Percentiles rank a stretch among this genome's conserved stretches.
Conservation (phyloP, 441 rosid species). For the Raphanus hybrid region DNA sequence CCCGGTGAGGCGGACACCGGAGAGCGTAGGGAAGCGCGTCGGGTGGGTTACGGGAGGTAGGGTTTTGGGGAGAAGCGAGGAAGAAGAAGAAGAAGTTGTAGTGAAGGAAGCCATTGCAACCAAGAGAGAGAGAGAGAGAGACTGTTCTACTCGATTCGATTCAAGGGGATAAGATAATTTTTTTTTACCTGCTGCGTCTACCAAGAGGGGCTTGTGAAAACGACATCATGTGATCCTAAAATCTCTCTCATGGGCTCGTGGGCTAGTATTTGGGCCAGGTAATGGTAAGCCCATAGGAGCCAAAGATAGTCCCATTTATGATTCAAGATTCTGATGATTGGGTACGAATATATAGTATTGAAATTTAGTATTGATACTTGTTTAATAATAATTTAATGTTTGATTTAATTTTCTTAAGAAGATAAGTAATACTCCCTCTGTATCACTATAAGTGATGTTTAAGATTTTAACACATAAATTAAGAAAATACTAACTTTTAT, state of each 20-base stretch:
- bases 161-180: not conserved
- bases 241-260: not conserved
- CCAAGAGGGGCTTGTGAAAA: not conserved
- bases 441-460: too few relatives aligned
- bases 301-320: not conserved
- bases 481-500: too few relatives aligned
- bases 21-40: slow-evolving; percentile 13
- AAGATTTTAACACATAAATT: too few relatives aligned
- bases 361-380: too few relatives aligned
- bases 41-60: slow-evolving; percentile 43
- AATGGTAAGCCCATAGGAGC: not conserved
- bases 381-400: too few relatives aligned
- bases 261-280: not conserved
- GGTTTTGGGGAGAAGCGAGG: slow-evolving; percentile 50
- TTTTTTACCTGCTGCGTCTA: not conserved
- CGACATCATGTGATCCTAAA: not conserved
- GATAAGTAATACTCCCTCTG: too few relatives aligned
- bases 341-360: too few relatives aligned
- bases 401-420: too few relatives aligned
- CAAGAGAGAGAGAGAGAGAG: not conserved
- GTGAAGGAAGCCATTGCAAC: slow-evolving; percentile 53
- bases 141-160: not conserved
- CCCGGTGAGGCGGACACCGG: slow-evolving; percentile 2
- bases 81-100: slow-evolving; percentile 31
- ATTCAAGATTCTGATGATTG: not conserved